A percentile compares a stretch with the other conserved stretches of the same genome.
Conservation (phyloP, 106 monocot genomes). For the Dioscorea alata region DNA sequence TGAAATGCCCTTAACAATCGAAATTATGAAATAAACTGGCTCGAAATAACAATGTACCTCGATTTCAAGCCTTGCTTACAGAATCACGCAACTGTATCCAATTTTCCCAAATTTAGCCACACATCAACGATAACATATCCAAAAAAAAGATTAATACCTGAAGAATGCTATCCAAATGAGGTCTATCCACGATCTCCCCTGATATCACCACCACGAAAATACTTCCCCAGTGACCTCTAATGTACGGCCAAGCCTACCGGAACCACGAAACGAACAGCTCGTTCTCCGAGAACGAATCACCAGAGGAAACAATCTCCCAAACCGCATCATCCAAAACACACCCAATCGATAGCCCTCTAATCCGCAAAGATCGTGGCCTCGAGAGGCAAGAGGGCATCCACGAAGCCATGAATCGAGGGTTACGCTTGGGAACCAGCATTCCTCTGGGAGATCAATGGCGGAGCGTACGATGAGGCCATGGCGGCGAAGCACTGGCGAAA, state of each 20-base stretch:
- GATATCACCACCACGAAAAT: conserved; percentile 84
- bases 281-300: conserved; percentile 5
- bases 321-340: background rate
- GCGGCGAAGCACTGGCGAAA: too few species aligned
- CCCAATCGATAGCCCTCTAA: background rate
- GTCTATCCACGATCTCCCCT: conserved; percentile 49
- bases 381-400: background rate
- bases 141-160: conserved; percentile 26
- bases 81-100: background rate
- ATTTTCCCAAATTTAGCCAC: background rate
- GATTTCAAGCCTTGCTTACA: background rate
- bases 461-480: background rate
- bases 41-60: too few species aligned
- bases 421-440: too few species aligned
- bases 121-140: background rate
- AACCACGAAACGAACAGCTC: conserved; percentile 65
- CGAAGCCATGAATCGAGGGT: background rate
- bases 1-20: background rate
- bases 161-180: conserved; percentile 58
- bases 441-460: background rate
- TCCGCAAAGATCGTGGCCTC: background rate
- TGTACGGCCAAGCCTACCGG: conserved; percentile 78
- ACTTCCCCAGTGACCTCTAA: conserved; percentile 75
- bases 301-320: background rate
- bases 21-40: background rate